Conservation (phyloP, 495 filamentous ascomycete genomes). For the Lasiosphaeria hispida region DNA sequence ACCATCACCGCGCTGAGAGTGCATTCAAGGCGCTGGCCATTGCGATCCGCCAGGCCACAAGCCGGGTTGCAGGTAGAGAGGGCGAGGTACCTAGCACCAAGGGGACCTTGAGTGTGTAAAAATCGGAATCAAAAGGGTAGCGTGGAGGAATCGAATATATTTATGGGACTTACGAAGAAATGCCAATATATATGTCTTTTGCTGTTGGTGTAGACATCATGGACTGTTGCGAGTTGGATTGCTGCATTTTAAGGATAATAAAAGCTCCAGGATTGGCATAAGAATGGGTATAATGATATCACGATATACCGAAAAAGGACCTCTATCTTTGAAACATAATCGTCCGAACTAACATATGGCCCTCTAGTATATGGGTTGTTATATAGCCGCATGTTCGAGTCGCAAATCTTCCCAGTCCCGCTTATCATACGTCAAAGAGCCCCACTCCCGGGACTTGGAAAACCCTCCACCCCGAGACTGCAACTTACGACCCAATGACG, state of each 20-base stretch:
- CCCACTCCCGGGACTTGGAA: neutral
- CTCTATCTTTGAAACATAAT: no score
- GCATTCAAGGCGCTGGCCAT: slow-evolving; percentile 96
- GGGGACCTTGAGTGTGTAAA: slow-evolving; percentile 63
- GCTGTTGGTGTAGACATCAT: neutral
- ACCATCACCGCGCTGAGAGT: slow-evolving; percentile 94
- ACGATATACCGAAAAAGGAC: no score
- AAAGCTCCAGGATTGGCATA: no score
- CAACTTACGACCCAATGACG: slow-evolving; percentile 21
- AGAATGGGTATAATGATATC: no score
- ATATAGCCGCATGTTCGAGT: no score
- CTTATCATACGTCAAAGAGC: neutral
- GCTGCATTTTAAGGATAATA: no score
- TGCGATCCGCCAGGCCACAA: slow-evolving; percentile 73
- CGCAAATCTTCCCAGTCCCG: no score
- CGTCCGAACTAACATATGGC: no score
- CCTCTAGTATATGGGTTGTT: no score
- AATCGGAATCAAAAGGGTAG: neutral
- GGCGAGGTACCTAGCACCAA: slow-evolving; percentile 95
- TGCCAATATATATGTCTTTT: neutral
- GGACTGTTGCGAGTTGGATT: no score
- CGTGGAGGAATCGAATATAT: no score
- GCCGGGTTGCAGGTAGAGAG: slow-evolving; percentile 69
- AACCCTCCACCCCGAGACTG: neutral
- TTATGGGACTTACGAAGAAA: no score